A percentile compares a stretch with the other conserved stretches of the same genome.
Evolutionary conservation across 2,329 filamentous ascomycete genomes (phyloP).

Genomic region (Scedosporium boydii): DNA sequence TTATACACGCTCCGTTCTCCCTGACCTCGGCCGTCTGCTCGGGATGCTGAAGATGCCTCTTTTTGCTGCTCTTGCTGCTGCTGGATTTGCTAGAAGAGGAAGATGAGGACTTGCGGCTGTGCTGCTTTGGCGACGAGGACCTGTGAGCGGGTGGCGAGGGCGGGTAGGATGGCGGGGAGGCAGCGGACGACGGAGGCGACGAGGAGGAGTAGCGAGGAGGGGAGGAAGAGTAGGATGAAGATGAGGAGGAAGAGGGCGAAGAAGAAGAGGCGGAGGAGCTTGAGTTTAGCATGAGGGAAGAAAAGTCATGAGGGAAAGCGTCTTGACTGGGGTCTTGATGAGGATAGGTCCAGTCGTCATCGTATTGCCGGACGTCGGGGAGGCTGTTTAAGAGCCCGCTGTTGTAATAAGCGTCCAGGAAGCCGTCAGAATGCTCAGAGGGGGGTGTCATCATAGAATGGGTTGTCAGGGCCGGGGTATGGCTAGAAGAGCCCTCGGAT

Average conservation of each 20-base stretch:
- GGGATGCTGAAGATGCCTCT: constrained; percentile 4
- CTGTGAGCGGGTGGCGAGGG: constrained; percentile 1
- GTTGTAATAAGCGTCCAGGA: background rate
- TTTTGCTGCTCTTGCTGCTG: constrained; percentile 5
- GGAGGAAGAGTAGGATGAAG: background rate
- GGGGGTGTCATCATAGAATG: constrained; percentile 4
- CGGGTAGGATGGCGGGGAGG: background rate
- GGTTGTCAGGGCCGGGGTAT: constrained; percentile 5
- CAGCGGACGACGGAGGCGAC: constrained; percentile 3
- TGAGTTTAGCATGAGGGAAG: constrained; percentile 3
- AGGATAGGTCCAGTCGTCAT: constrained; percentile 31
- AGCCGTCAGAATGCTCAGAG: background rate
- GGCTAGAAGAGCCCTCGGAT: constrained; percentile 4
- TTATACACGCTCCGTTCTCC: constrained; percentile 7
- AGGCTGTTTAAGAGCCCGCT: constrained; percentile 5
- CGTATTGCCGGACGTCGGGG: constrained; percentile 11
- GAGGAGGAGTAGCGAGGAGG: background rate
- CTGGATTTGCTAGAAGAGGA: background rate
- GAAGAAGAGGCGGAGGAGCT: constrained; percentile 1
- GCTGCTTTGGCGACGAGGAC: constrained; percentile 4
- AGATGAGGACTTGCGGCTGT: constrained; percentile 1
- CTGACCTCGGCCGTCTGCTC: constrained; percentile 7
- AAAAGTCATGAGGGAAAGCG: constrained; percentile 6
- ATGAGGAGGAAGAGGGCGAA: constrained; percentile 3
- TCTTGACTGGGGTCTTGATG: constrained; percentile 23